phyloP scores from a whole-genome alignment of 352 stramenopile species.

The Pythium dissimile region DNA sequence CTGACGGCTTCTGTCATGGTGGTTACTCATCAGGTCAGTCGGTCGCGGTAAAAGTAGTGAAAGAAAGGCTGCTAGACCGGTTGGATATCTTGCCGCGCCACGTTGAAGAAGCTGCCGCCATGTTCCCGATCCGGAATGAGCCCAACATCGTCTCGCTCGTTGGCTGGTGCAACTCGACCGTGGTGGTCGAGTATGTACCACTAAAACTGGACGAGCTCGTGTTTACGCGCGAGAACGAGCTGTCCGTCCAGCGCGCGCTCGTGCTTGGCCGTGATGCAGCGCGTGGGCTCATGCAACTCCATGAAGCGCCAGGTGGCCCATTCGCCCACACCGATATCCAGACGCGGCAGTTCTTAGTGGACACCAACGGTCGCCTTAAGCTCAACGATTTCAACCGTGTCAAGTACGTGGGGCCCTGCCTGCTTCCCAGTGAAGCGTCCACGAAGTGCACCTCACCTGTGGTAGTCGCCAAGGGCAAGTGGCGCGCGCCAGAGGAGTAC shows the following conservation, averaged over 20 bases:
- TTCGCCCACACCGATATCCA: conserved; percentile 83
- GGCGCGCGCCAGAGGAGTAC: conserved; percentile 77
- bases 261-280: conserved; percentile 52
- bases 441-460: conserved; percentile 64
- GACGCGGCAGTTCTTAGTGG: conserved; percentile 74
- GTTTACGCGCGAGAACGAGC: conserved; percentile 37
- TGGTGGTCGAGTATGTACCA: conserved; percentile 74
- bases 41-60: conserved; percentile 68
- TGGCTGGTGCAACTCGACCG: conserved; percentile 73
- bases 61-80: conserved; percentile 48
- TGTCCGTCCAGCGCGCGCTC: conserved; percentile 47
- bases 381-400: conserved; percentile 85
- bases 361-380: conserved; percentile 43
- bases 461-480: conserved; percentile 72
- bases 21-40: conserved; percentile 30
- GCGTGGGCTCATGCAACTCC: conserved; percentile 58
- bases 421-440: conserved; percentile 31
- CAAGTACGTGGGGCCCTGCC: conserved; percentile 54
- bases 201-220: conserved; percentile 57
- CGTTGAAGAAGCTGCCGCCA: conserved; percentile 64
- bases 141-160: conserved; percentile 70
- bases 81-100: conserved; percentile 66
- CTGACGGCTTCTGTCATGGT: background rate
- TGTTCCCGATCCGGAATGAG: conserved; percentile 64
- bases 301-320: conserved; percentile 54